Base-by-base conservation (phyloP, 2,329 filamentous ascomycete species). In the Elsinoe australis region DNA sequence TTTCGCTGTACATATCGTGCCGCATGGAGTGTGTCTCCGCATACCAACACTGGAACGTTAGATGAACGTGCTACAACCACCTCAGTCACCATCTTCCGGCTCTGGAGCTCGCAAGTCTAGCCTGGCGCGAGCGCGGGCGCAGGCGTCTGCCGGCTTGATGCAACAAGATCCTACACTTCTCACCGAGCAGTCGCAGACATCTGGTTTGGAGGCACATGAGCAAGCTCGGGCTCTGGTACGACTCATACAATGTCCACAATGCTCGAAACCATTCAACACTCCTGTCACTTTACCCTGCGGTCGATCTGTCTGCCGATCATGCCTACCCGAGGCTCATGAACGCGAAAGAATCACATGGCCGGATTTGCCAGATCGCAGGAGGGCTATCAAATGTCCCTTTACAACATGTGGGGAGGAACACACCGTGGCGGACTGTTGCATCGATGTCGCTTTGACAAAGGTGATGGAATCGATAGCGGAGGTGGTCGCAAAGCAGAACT, bases 211-310 rank as follows among this genome's bases (percentile, higher is more conserved):
- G 53, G 71, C 75, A 24, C 67, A 72, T 54, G 66, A 69, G 53
- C 72, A 82, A 61, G 75, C 78, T 14, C 74, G 84, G 54, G 69
- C 76, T 50, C 71, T 88, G 48, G 73, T 94, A 52, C 81, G 82
- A 34, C 69, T 92, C 32, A 74, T 92, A 47, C 87, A 94, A 66
- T 95, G 89, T 62, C 75, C 75, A 8, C 69, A 76, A 53, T 95
- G 89, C 64, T 85, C 82, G 3, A 71, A 70, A 34, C 82, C 83
- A 1, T 70, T 92, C 22, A 71, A 67, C 36, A 72, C 78, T 6
- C 85, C 88, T 4, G 73, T 87, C 49, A 85, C 85, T 0, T 69
- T 95, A 3, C 87, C 88, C 4, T 95, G 89, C 62, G 87, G 88
- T 21, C 79, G 83, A 59, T 82, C 82, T 8, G 65, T 94, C 8